These are phyloP conservation scores for Penicillium antarcticum DNA, from an alignment of 495 filamentous ascomycete species.

Conservation along the genomic window DNA sequence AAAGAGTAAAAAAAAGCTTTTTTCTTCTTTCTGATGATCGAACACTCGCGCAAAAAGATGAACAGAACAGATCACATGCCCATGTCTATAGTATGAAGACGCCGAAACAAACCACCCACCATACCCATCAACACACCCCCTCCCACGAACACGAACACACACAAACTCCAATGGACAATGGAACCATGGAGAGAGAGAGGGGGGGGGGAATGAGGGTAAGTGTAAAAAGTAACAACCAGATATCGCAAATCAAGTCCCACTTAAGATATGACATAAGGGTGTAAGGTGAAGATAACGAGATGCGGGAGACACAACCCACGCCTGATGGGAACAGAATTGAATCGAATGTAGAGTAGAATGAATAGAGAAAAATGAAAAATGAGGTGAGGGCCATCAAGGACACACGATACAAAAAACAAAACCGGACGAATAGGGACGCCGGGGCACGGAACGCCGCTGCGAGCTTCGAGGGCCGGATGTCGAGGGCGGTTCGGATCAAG, in stretches of 20 bases:
- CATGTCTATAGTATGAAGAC: slow-evolving; percentile 46
- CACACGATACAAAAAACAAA: slow-evolving; percentile 19
- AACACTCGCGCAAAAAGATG: slow-evolving; percentile 25
- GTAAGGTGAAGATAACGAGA: background rate
- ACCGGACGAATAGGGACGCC: slow-evolving; percentile 9
- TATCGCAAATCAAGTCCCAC: too few relatives aligned
- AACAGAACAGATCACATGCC: slow-evolving; percentile 32
- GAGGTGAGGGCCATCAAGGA: slow-evolving; percentile 20
- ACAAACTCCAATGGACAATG: too few relatives aligned
- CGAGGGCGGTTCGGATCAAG: slow-evolving; percentile 9
- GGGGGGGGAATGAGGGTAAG: too few relatives aligned
- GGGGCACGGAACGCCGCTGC: slow-evolving; percentile 20
- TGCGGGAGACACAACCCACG: slow-evolving; percentile 25
- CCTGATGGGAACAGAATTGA: slow-evolving; percentile 21
- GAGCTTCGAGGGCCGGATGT: slow-evolving; percentile 1
- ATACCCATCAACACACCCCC: slow-evolving; percentile 35
- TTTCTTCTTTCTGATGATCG: slow-evolving; percentile 24
- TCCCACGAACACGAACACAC: background rate
- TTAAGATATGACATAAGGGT: too few relatives aligned
- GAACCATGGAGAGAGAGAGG: too few relatives aligned
- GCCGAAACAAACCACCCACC: slow-evolving; percentile 42
- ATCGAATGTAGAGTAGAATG: slow-evolving; percentile 9
- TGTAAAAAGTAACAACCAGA: too few relatives aligned
- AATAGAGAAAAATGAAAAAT: slow-evolving; percentile 5
- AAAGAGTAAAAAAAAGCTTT: slow-evolving; percentile 18